Evolutionary conservation across 176 grass and related monocot genomes (phyloP).

Genomic region (Tuctoria greenei): DNA sequence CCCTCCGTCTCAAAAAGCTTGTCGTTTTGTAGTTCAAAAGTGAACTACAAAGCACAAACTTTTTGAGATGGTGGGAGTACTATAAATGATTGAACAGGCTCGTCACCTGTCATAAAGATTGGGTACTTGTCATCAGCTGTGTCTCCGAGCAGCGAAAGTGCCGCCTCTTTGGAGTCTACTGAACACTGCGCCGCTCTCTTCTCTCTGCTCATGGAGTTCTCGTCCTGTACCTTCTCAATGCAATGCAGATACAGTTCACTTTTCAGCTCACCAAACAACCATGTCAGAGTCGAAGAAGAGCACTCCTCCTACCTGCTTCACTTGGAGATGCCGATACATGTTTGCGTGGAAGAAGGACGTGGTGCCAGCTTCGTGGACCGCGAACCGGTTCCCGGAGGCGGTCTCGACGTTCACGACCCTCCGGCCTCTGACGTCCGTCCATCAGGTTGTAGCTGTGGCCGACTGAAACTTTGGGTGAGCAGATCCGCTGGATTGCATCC

Average conservation of each 20-base stretch:
- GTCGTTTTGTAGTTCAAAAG: too few relatives aligned
- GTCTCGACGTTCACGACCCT: slow-evolving; percentile 81
- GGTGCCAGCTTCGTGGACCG: slow-evolving; percentile 47
- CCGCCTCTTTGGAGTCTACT: slow-evolving; percentile 51
- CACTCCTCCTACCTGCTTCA: slow-evolving; percentile 55
- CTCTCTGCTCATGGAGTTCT: slow-evolving; percentile 74
- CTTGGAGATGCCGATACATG: slow-evolving; percentile 74
- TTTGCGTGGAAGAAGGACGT: slow-evolving; percentile 80
- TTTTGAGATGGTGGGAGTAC: too few relatives aligned
- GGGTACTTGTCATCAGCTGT: slow-evolving; percentile 63
- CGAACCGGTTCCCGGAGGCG: slow-evolving; percentile 51
- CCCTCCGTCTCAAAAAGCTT: too few relatives aligned
- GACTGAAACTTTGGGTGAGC: slow-evolving; percentile 47
- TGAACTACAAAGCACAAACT: too few relatives aligned
- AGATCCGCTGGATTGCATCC: slow-evolving; percentile 62
- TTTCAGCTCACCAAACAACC: neutral
- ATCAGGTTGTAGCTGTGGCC: slow-evolving; percentile 93
- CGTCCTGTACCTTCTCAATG: slow-evolving; percentile 53
- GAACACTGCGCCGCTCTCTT: slow-evolving; percentile 51
- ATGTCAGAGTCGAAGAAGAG: neutral
- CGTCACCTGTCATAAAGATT: slow-evolving; percentile 78
- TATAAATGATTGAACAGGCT: neutral
- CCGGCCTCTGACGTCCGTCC: slow-evolving; percentile 42
- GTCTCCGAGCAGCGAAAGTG: slow-evolving; percentile 71
- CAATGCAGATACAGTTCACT: neutral